Base-by-base conservation (phyloP, 441 rosid species). In the Gossypium trilobum region DNA sequence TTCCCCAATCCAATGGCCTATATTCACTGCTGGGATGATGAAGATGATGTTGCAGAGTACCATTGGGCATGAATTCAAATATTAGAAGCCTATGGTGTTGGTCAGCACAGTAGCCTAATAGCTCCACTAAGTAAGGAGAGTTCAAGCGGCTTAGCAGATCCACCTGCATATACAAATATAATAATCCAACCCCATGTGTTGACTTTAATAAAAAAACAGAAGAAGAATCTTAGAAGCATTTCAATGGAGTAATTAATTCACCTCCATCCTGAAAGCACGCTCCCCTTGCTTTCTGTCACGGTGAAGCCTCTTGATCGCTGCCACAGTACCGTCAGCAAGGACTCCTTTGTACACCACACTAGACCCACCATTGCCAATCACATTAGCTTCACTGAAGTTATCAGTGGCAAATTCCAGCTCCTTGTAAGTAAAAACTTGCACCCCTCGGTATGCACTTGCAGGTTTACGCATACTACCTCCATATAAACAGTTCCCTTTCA, bases 101-200 rank as follows among this genome's bases (percentile, higher is more conserved):
- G 82, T 93, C 98, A 36, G 98, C 98, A 82, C 98, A 93, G 51
- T 93, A 93, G 72, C 98, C 96, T 42, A 91, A 83, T 52, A 93
- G 84, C 73, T 91, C 91, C 78, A 89, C 96, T 77, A 93, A 76
- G 75, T 87, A 86, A 42, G 94, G 94, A 50, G 91, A 91, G 42
- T 87, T 90, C 78, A 90, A 79, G 70, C 92, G 86, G 81, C 97
- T 86, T n/a, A 93, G 80, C 50, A 93, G 85, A 82, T 93, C 98
- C 60, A 93, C 97, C 98, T 93, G 85, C 81, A 82, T 19, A 68
- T 20, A 22, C 4, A 3, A 59, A 42, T 2, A 10, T 59, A 68
- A 65, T 71, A 33, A 23, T 48, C 6, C 46, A 19, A n/a, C 54
- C 62, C 81, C 82, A 71, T 68, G 78, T 79, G 82, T 36, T 36